A percentile compares a stretch with the other conserved stretches of the same genome.
Evolutionary conservation across 345 rosid species (phyloP).

Genomic region (Populus alba): DNA sequence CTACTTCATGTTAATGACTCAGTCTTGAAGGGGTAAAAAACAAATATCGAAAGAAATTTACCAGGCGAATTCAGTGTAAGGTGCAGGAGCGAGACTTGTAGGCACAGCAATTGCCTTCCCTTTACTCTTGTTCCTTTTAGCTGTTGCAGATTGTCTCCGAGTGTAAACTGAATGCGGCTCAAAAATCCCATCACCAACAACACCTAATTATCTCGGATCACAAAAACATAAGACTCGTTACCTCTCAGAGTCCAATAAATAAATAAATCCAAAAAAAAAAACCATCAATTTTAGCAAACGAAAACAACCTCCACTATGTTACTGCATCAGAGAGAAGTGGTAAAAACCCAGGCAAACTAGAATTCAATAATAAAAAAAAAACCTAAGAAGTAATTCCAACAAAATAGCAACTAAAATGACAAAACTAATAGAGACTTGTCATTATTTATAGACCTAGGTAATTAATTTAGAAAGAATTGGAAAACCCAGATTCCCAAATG

Average conservation of each 20-base stretch:
- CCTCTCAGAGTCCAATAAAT: not conserved
- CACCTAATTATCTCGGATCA: constrained; percentile 1
- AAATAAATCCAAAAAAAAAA: no score
- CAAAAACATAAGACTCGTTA: not conserved
- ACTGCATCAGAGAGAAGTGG: not conserved
- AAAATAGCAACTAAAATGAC: no score
- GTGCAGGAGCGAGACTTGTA: constrained; percentile 24
- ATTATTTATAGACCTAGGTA: no score
- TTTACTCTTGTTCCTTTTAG: constrained; percentile 32
- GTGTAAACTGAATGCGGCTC: constrained; percentile 45
- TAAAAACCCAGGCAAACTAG: no score
- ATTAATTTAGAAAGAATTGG: not conserved
- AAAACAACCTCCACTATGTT: not conserved
- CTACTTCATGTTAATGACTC: not conserved
- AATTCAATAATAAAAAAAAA: no score
- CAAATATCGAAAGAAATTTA: constrained; percentile 13
- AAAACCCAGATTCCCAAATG: constrained; percentile 1
- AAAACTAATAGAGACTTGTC: no score
- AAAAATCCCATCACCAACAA: not conserved
- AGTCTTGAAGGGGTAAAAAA: not conserved
- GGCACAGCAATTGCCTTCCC: constrained; percentile 31
- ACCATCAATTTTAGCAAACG: not conserved
- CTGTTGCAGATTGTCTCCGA: constrained; percentile 29
- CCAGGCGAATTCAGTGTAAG: constrained; percentile 25
- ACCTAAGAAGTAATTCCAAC: no score